A percentile compares a stretch with the other conserved stretches of the same genome.
These are phyloP conservation scores for Nannizziopsis barbatae DNA, from an alignment of 2,329 filamentous ascomycete genomes.

Conservation along the genomic window DNA sequence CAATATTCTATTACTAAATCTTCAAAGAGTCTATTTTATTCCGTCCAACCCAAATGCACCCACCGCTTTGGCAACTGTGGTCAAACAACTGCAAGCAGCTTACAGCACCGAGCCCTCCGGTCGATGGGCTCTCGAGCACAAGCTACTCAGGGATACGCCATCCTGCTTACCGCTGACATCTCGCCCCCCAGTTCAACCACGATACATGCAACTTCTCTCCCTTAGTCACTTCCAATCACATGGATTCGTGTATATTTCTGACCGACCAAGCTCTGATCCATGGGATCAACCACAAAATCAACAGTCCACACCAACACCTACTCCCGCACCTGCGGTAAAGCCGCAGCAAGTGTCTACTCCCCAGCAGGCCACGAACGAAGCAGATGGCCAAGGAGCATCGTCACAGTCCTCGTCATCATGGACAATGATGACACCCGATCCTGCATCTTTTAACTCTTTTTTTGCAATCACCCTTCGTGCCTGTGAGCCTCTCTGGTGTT, in stretches of 20 bases:
- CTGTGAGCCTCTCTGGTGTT: constrained; percentile 35
- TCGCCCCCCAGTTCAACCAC: constrained; percentile 23
- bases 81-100: constrained; percentile 30
- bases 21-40: constrained; percentile 34
- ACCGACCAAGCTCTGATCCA: constrained; percentile 16
- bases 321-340: not conserved
- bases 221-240: constrained; percentile 32
- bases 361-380: not conserved
- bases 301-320: not conserved
- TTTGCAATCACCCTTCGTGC: constrained; percentile 33
- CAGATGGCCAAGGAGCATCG: not conserved
- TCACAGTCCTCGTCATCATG: constrained; percentile 16
- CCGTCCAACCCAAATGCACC: constrained; percentile 32
- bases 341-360: constrained; percentile 8
- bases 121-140: constrained; percentile 34
- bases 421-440: constrained; percentile 33
- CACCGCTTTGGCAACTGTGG: constrained; percentile 26
- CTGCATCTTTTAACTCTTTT: constrained; percentile 26
- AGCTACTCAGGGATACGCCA: constrained; percentile 34
- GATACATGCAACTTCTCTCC: constrained; percentile 35
- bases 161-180: constrained; percentile 28
- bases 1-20: constrained; percentile 10
- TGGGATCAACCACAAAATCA: constrained; percentile 10
- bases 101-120: constrained; percentile 29
- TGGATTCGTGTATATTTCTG: constrained; percentile 34